Evolutionary conservation across 2,329 filamentous ascomycete species (phyloP).

Genomic region (Myriosclerotinia scirpicola): DNA sequence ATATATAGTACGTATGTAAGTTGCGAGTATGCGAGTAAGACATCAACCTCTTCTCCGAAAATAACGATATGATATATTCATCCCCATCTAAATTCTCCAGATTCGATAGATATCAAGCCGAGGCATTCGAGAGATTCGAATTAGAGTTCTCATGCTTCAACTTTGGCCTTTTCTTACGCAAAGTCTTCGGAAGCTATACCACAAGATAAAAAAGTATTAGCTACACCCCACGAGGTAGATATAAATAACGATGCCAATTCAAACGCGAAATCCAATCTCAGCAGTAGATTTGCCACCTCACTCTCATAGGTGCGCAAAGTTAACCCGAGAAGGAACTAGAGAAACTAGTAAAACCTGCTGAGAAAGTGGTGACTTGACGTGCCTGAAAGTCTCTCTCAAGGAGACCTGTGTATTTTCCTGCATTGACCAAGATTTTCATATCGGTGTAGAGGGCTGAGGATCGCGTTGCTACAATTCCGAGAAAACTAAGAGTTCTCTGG

Average conservation of each 20-base stretch:
- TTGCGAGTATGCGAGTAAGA: background rate
- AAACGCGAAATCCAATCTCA: conserved; percentile 6
- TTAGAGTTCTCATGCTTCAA: conserved; percentile 13
- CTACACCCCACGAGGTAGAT: conserved; percentile 14
- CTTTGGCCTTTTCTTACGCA: conserved; percentile 4
- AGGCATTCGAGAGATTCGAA: background rate
- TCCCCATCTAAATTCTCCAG: background rate
- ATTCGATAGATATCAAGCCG: conserved; percentile 1
- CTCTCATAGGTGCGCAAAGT: conserved; percentile 6
- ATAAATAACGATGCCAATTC: background rate
- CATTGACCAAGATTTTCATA: conserved; percentile 64
- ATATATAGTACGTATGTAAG: conserved; percentile 7
- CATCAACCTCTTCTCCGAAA: background rate
- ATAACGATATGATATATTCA: conserved; percentile 4
- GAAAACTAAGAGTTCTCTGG: conserved; percentile 71
- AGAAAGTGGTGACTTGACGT: conserved; percentile 22
- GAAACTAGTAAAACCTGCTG: conserved; percentile 19
- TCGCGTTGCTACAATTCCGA: conserved; percentile 67
- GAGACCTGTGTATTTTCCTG: conserved; percentile 31
- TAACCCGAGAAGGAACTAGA: conserved; percentile 8
- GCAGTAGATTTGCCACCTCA: conserved; percentile 11
- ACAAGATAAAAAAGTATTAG: conserved; percentile 8
- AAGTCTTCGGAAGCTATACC: conserved; percentile 8
- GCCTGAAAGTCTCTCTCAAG: conserved; percentile 21
- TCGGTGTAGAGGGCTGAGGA: conserved; percentile 75